Evolutionary conservation across 2,329 filamentous ascomycete genomes (phyloP), one percentile per base, ranked within the genome.

Genomic region (Fusarium tjaetaba): DNA sequence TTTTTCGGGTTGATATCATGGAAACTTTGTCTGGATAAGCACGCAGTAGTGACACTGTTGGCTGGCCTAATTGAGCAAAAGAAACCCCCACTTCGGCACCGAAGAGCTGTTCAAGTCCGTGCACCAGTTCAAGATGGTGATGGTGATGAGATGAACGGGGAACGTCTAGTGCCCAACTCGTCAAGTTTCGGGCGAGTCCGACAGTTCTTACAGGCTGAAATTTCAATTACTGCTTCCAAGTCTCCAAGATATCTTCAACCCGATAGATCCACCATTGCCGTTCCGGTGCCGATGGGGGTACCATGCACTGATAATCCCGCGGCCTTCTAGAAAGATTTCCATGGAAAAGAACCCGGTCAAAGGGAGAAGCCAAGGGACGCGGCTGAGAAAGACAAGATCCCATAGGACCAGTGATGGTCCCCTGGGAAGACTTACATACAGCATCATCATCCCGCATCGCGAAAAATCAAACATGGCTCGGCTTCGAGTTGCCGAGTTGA

Each of bases 261-360:
- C 55, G 43, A 61, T 39, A 45, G 51, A 58, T 38, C 56, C 61
- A 38, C 45, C 30, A 39, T 30, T 70, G 72, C 62, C 43, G 53
- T 32, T 28, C 57, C 75, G 75, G 75, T 71, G 69, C 72, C 73
- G 75, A 77, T 32, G 38, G 26, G n/a, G 49, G 49, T 30, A 53
- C 56, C 65, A 71, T 59, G 41, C 56, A 39, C 32, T 55, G 60
- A 56, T 45, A 55, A 69, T 68, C 75, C 73, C 66, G 65, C 68
- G 64, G 61, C 43, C 68, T 77, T 78, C 74, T 72, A 74, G 76
- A 77, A 77, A 43, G 69, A 49, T 18, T 57, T 57, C 34, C 53
- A 46, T 59, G 48, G 38, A 56, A 49, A 38, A 66, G 64, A 69
- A 48, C 34, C 61, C 61, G 71, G 64, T 59, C 58, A 48, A 24